These are phyloP conservation scores for apple (Malus domestica) DNA, from an alignment of 306 rosid genomes.

Conservation along the genomic window ASM211411v1 NC_041804.1:8283501-8284000, in stretches of 20 bases:
- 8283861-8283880: constrained; percentile 83
- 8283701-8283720: constrained; percentile 95
- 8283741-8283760: constrained; percentile 61
- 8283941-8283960: constrained; percentile 84
- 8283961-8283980: constrained; percentile 76
- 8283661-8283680: constrained; percentile 64
- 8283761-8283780: constrained; percentile 87
- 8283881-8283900: constrained; percentile 79
- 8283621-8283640: constrained; percentile 72
- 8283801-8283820: constrained; percentile 88
- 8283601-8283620: constrained; percentile 89
- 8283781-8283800: constrained; percentile 51
- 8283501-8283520: constrained; percentile 78
- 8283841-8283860: constrained; percentile 86
- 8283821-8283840: constrained; percentile 85
- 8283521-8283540: constrained; percentile 72
- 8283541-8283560: constrained; percentile 88
- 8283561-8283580: constrained; percentile 96
- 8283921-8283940: constrained; percentile 89
- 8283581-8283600: constrained; percentile 93
- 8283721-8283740: constrained; percentile 64
- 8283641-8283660: constrained; percentile 86
- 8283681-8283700: constrained; percentile 84
- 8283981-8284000: constrained; percentile 87
- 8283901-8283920: constrained; percentile 75